Percentiles rank a stretch among this genome's conserved stretches.
Evolutionary conservation across 257 asterid genomes (phyloP).

Genomic region (Orobanche coerulescens): DNA sequence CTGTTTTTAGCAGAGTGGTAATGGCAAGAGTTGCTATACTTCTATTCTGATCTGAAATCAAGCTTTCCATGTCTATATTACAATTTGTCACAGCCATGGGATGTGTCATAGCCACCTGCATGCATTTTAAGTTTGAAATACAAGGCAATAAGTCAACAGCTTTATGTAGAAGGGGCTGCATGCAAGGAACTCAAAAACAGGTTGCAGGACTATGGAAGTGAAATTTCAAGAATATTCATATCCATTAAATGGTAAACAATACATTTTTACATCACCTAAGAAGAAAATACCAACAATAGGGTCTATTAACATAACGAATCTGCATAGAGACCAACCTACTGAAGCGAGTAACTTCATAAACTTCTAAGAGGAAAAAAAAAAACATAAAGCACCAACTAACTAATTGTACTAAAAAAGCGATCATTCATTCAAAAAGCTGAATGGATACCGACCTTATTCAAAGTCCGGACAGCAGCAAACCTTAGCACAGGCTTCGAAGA

Average conservation of each 20-base stretch:
- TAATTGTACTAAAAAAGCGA: neutral
- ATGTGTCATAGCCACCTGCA: slow-evolving; percentile 95
- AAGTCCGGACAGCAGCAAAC: slow-evolving; percentile 94
- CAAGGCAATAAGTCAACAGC: slow-evolving; percentile 8
- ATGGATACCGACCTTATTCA: slow-evolving; percentile 62
- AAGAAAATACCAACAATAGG: slow-evolving; percentile 3
- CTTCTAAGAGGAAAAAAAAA: neutral
- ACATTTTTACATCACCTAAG: neutral
- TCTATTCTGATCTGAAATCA: slow-evolving; percentile 84
- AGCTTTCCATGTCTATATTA: slow-evolving; percentile 92
- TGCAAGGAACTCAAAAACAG: neutral
- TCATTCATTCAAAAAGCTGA: neutral
- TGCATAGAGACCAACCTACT: neutral
- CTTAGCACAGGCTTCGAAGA: slow-evolving; percentile 91
- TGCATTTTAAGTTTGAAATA: slow-evolving; percentile 17
- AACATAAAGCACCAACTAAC: neutral
- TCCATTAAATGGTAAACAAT: neutral
- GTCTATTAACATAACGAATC: neutral
- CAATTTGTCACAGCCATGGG: slow-evolving; percentile 93
- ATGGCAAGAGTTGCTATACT: slow-evolving; percentile 43
- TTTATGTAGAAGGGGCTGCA: neutral
- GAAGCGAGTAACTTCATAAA: neutral
- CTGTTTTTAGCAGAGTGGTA: slow-evolving; percentile 88
- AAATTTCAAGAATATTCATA: neutral
- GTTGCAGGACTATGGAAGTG: slow-evolving; percentile 1